These are phyloP conservation scores for Aspergillus amoenus DNA, from an alignment of 2,329 filamentous ascomycete genomes.

Conservation along the genomic window DNA sequence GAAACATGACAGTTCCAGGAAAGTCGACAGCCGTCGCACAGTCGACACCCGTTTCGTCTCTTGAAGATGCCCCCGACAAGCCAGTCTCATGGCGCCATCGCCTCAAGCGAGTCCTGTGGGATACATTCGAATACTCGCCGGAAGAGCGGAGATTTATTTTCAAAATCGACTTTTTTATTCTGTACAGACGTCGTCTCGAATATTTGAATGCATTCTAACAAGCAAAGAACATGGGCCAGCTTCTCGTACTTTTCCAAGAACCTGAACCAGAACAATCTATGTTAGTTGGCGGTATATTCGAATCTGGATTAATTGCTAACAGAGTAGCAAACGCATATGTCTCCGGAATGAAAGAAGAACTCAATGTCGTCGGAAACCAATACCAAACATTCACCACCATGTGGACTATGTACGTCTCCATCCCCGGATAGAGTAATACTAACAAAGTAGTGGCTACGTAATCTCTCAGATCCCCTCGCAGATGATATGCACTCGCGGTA, in stretches of 20 bases:
- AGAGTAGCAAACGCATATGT: not conserved
- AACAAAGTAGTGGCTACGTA: not conserved
- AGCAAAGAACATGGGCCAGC: not conserved
- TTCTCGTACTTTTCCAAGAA: constrained; percentile 7
- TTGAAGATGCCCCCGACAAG: not conserved
- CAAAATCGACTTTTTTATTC: constrained; percentile 1
- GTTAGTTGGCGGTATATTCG: not conserved
- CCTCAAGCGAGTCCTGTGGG: not conserved
- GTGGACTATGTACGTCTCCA: not conserved
- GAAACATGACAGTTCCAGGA: not conserved
- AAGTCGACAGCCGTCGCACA: not conserved
- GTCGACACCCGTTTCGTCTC: not conserved
- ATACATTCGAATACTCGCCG: not conserved
- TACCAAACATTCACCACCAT: constrained; percentile 2
- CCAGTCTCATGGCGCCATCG: not conserved
- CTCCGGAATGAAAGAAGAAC: constrained; percentile 5
- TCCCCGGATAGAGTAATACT: not conserved
- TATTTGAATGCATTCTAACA: not conserved
- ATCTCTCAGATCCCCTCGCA: not conserved
- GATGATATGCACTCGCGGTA: constrained; percentile 3
- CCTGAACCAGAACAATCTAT: not conserved
- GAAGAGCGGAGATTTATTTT: not conserved
- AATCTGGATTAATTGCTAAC: not conserved
- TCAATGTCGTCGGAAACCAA: constrained; percentile 1
- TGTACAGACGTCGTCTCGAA: not conserved